Conservation (phyloP, 2,329 filamentous ascomycete genomes). For the Clonostachys solani region DNA sequence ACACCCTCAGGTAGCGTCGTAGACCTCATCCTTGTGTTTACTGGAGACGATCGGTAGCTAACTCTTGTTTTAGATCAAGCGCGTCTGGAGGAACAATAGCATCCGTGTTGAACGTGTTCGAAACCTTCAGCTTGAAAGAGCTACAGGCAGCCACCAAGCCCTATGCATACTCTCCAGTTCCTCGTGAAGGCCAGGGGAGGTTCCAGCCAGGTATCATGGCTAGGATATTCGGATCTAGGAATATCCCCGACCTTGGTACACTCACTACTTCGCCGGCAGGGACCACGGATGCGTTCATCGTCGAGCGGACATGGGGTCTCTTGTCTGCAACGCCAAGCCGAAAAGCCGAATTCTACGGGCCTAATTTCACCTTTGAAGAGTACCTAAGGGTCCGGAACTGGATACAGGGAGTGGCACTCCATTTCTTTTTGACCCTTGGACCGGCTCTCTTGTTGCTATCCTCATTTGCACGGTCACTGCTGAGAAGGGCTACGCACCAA, state of each 20-base stretch:
- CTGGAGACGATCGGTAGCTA: not conserved
- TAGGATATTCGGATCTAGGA: constrained; percentile 43
- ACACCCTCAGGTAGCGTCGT: constrained; percentile 29
- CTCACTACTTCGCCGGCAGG: constrained; percentile 48
- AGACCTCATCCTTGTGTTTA: not conserved
- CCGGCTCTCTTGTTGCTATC: constrained; percentile 36
- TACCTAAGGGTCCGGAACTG: constrained; percentile 45
- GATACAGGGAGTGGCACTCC: constrained; percentile 42
- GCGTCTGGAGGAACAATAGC: constrained; percentile 66
- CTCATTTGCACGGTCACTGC: constrained; percentile 38
- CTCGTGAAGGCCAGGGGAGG: constrained; percentile 22
- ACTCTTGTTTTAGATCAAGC: constrained; percentile 11
- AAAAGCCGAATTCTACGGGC: constrained; percentile 48
- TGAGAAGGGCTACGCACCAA: constrained; percentile 37
- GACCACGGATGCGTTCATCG: constrained; percentile 45
- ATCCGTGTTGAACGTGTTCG: constrained; percentile 58
- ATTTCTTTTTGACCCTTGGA: constrained; percentile 41
- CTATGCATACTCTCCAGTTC: constrained; percentile 54
- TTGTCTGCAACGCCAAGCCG: constrained; percentile 38
- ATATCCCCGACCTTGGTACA: constrained; percentile 47
- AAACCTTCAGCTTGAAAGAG: constrained; percentile 45
- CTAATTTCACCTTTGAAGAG: constrained; percentile 56
- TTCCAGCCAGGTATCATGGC: constrained; percentile 27
- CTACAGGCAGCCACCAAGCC: constrained; percentile 40
- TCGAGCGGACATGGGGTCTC: constrained; percentile 62